phyloP scores from a whole-genome alignment of 1,139 yeast species.

The Debaryomyces sp. region DNA sequence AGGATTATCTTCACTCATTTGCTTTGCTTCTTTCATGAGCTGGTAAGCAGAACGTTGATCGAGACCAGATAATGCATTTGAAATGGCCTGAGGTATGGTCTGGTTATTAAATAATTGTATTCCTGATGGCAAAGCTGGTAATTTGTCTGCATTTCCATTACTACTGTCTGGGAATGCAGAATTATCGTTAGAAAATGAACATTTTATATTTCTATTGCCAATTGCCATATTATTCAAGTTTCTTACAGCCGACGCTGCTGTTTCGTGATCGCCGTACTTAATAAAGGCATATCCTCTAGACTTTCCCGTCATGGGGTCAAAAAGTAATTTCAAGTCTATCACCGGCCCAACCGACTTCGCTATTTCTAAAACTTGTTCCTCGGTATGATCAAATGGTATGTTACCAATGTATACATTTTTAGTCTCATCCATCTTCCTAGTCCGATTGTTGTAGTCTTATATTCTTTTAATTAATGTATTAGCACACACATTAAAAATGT shows the following conservation, averaged over 20 bases:
- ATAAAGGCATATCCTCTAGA: constrained; percentile 91
- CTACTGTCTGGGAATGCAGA: constrained; percentile 21
- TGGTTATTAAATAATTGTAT: constrained; percentile 55
- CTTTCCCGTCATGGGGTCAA: constrained; percentile 87
- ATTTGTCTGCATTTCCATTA: constrained; percentile 19
- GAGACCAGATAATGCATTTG: constrained; percentile 58
- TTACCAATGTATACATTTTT: constrained; percentile 39
- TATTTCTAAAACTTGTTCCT: constrained; percentile 82
- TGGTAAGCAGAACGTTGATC: constrained; percentile 59
- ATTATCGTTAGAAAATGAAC: constrained; percentile 63
- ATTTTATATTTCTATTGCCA: constrained; percentile 72
- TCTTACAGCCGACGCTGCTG: constrained; percentile 90
- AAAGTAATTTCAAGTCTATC: constrained; percentile 68
- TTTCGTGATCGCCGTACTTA: constrained; percentile 72
- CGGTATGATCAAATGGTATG: constrained; percentile 60
- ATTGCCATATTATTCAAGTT: constrained; percentile 80
- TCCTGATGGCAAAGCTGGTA: constrained; percentile 52
- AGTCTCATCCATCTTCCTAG: constrained; percentile 10
- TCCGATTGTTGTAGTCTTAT: background rate
- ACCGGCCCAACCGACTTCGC: constrained; percentile 90
- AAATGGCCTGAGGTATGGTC: constrained; percentile 62
- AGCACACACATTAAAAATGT: background rate
- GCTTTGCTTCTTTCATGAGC: constrained; percentile 62
- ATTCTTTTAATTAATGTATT: background rate
- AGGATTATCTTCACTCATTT: constrained; percentile 65